Conservation (phyloP, 2,329 filamentous ascomycete genomes). For the Ascochyta lentis region DNA sequence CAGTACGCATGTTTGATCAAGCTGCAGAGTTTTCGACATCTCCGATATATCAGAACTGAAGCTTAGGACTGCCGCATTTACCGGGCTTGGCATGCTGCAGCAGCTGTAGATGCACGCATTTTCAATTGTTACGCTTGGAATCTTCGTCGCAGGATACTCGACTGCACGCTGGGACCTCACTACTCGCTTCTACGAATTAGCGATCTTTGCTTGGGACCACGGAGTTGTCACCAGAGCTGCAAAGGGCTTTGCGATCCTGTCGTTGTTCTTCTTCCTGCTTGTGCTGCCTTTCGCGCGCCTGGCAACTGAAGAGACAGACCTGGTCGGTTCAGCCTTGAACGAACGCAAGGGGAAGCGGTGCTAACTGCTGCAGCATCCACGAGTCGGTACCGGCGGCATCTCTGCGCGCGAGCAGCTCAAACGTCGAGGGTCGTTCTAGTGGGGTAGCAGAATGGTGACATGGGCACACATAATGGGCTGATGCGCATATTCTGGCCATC, state of each 20-base stretch:
- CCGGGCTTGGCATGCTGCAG: constrained; percentile 63
- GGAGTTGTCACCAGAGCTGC: constrained; percentile 88
- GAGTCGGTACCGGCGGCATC: constrained; percentile 77
- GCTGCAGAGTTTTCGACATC: neutral
- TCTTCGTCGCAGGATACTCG: constrained; percentile 99
- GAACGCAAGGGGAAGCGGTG: neutral
- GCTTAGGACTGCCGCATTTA: neutral
- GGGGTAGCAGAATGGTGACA: constrained; percentile 62
- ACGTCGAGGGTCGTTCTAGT: constrained; percentile 90
- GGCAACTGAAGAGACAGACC: constrained; percentile 77
- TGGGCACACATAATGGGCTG: constrained; percentile 77
- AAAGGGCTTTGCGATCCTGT: constrained; percentile 83
- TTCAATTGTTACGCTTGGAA: constrained; percentile 91
- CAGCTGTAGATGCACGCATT: constrained; percentile 94
- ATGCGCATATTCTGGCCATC: constrained; percentile 99
- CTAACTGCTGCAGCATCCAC: constrained; percentile 71
- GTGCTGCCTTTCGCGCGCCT: constrained; percentile 84
- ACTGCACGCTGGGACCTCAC: constrained; percentile 99
- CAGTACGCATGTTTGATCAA: neutral
- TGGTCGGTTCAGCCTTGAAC: constrained; percentile 64
- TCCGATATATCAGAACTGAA: neutral
- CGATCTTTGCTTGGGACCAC: constrained; percentile 98
- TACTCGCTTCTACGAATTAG: constrained; percentile 94
- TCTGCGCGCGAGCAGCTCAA: constrained; percentile 95
- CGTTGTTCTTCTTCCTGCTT: constrained; percentile 82